Evolutionary conservation across 306 rosid species (phyloP), one percentile per base, ranked within the genome.

Genomic region (Gleditsia sinensis): DNA sequence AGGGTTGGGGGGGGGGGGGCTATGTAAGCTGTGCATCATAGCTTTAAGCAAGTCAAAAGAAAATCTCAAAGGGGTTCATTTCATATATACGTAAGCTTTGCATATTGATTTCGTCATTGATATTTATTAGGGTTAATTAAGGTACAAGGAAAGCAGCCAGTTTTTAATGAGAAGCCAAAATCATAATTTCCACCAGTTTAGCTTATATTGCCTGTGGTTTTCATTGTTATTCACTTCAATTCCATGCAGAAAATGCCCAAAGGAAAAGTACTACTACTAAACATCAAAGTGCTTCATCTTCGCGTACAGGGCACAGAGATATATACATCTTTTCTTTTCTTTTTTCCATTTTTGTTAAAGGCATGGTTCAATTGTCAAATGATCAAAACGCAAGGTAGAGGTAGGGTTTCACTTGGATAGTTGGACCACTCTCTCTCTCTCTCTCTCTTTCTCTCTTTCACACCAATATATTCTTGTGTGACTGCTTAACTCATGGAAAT

Each of bases 51-150:
- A 87, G 87, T 84, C 88, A 85, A 87, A 84, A 72, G 60, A 71
- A 75, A 83, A 82, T 78, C 77, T 76, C 42, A 50, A 39, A 62
- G 50, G 25, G 51, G n/a, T n/a, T n/a, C n/a, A n/a, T n/a, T 34
- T 75, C 24, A 32, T 75, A 55, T 72, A 65, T 75, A 85, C 87
- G 88, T 72, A 83, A 85, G 80, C 85, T 85, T 81, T 85, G 81
- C 89, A 78, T 85, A 25, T 78, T 85, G 69, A 67, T 87, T 70
- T 71, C 83, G 85, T 87, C 87, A 87, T 73, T 40, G 20, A 19
- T 43, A 87, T 73, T 40, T n/a, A 19, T 43, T 7, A 17, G 51
- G 69, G 53, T 67, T 57, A 64, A 75, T 67, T 57, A 64, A 75
- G 55, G 66, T 54, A 10, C 60, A 57, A 56, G 66, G 17, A 34